Evolutionary conservation across 345 rosid genomes (phyloP), one percentile per base, ranked within the genome.

Genomic region (Isatis tinctoria): DNA sequence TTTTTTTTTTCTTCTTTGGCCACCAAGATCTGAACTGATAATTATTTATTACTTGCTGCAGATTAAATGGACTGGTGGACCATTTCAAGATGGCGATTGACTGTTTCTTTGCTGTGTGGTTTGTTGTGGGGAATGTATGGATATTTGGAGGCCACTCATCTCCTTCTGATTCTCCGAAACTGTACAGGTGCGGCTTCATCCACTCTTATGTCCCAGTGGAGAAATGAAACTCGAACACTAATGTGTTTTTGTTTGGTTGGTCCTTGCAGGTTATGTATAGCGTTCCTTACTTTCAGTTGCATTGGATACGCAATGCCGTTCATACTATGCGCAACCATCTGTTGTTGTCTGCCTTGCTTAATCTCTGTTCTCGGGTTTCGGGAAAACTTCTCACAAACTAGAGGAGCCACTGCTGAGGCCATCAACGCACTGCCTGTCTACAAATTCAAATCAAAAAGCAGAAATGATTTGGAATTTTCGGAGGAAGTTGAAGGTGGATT

Each of bases 291-390:
- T 57, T 89, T 92, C 74, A 92, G 97, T 70, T 89, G 97, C 67
- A 85, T 89, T 68, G 96, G 96, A 69, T 92, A 92, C 75, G 97
- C 97, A 57, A 90, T 92, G 97, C 97, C 96, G 3, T 92, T 92
- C 70, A 90, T 92, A 79, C 77, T 90, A 37, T 92, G 97, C 59
- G 92, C 97, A 70, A 90, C 97, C 43, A 87, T 92, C 28, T 92
- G 96, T 78, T 92, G 96, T 79, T 92, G 97, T 76, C 66, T 92
- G 76, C 97, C 97, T 51, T 89, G 97, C 84, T 87, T 92, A 81
- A 90, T 90, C 57, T 92, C 97, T 67, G 80, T 92, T 72, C 86
- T 92, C 12, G 96, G 96, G 2, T 78, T 87, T 74, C 87, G 85
- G 33, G 93, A 87, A 80, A 92, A 89, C 72, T 82, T 82, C 71